phyloP scores from a whole-genome alignment of 805 yeast species.

The Yamadazyma sp. region DNA sequence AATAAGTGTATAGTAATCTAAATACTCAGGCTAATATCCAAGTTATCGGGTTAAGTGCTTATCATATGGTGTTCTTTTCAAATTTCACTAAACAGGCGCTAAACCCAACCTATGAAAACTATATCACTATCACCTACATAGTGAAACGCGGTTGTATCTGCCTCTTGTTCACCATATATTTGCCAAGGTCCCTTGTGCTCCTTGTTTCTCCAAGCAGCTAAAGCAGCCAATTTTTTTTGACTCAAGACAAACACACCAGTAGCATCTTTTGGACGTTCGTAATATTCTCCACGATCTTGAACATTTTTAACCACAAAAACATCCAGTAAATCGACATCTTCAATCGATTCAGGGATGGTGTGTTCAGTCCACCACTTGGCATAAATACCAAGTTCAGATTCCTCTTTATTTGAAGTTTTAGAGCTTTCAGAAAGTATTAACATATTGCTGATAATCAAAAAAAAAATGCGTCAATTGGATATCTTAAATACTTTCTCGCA shows the following conservation, averaged over 20 bases:
- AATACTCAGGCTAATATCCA: too few species aligned
- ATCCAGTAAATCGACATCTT: slow-evolving; percentile 3
- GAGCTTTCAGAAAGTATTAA: background rate
- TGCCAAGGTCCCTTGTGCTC: slow-evolving; percentile 10
- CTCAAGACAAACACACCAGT: slow-evolving; percentile 7
- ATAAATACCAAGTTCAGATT: slow-evolving; percentile 3
- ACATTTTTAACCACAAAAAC: slow-evolving; percentile 3
- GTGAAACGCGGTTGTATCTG: slow-evolving; percentile 3
- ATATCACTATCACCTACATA: slow-evolving; percentile 7
- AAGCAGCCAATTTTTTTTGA: slow-evolving; percentile 6
- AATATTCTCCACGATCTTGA: slow-evolving; percentile 7
- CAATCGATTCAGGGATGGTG: slow-evolving; percentile 1
- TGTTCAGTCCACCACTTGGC: slow-evolving; percentile 6
- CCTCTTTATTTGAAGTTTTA: too few species aligned
- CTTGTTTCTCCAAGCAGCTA: slow-evolving; percentile 10
- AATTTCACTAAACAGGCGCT: too few species aligned
- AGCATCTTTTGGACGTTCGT: slow-evolving; percentile 4
- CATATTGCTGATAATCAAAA: too few species aligned
- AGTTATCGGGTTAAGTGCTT: background rate
- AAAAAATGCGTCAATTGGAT: too few species aligned
- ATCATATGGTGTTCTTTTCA: too few species aligned
- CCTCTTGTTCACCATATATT: slow-evolving; percentile 8
- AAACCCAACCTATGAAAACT: slow-evolving; percentile 4
- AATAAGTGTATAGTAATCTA: too few species aligned
- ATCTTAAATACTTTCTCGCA: too few species aligned